Evolutionary conservation across 2,329 filamentous ascomycete genomes (phyloP).

Genomic region (Stylonectria norvegica): DNA sequence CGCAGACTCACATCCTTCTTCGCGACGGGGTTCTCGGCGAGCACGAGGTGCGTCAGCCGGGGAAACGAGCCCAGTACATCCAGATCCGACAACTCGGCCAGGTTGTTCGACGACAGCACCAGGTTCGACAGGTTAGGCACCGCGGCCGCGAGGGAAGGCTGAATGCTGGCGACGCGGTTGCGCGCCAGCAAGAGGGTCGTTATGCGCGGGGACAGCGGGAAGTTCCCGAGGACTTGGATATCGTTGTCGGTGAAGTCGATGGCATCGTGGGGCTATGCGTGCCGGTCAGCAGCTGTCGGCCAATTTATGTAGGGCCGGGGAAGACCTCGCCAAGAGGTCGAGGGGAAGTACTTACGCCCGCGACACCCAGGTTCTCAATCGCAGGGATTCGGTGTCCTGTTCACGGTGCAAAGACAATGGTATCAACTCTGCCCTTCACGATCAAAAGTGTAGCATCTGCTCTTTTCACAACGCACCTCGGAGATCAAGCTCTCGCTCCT

Average conservation of each 20-base stretch:
- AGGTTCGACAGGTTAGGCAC: slow-evolving; percentile 80
- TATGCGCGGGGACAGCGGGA: slow-evolving; percentile 85
- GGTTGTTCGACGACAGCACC: slow-evolving; percentile 77
- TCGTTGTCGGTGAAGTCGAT: slow-evolving; percentile 99
- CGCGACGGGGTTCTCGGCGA: slow-evolving; percentile 85
- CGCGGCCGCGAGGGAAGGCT: slow-evolving; percentile 67
- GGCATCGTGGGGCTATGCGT: slow-evolving; percentile 77
- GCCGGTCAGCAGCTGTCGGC: slow-evolving; percentile 6
- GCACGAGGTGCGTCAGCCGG: slow-evolving; percentile 72
- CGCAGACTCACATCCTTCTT: slow-evolving; percentile 77
- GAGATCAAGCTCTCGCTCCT: slow-evolving; percentile 97
- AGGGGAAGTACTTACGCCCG: slow-evolving; percentile 62
- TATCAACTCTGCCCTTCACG: slow-evolving; percentile 74
- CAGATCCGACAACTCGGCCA: slow-evolving; percentile 81
- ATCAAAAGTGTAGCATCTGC: slow-evolving; percentile 83
- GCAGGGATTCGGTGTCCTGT: slow-evolving; percentile 96
- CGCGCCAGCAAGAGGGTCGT: slow-evolving; percentile 83
- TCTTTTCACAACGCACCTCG: slow-evolving; percentile 96
- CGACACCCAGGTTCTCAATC: slow-evolving; percentile 96
- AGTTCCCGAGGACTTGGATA: slow-evolving; percentile 84
- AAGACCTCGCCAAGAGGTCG: slow-evolving; percentile 2
- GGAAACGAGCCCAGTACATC: slow-evolving; percentile 70
- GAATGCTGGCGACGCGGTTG: slow-evolving; percentile 82
- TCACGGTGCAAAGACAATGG: slow-evolving; percentile 47
- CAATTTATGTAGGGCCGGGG: background rate